Conservation (phyloP, 495 filamentous ascomycete species). For the Hypoxylon rickii region DNA sequence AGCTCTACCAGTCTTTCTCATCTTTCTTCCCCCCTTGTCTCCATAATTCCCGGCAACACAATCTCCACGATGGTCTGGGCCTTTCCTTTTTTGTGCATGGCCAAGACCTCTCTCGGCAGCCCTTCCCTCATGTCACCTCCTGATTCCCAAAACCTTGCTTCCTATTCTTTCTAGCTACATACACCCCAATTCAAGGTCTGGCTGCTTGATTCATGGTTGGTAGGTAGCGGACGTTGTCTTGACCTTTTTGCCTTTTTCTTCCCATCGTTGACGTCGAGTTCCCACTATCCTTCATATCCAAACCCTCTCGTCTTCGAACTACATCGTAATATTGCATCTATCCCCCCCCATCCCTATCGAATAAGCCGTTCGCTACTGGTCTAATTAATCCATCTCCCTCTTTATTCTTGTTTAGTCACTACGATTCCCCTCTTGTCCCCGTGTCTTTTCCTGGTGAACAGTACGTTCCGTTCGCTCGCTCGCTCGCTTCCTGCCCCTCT, state of each 20-base stretch:
- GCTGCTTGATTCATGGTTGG: conserved; percentile 1
- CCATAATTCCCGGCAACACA: conserved; percentile 8
- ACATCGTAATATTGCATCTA: conserved; percentile 12
- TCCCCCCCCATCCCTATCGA: too few relatives aligned
- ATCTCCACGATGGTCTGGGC: conserved; percentile 32
- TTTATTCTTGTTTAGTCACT: too few relatives aligned
- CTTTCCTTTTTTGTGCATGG: conserved; percentile 5
- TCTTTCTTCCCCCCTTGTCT: not conserved
- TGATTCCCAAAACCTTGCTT: conserved; percentile 28
- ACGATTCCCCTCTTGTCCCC: not conserved
- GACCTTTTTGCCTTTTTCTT: conserved; percentile 10
- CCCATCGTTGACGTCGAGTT: conserved; percentile 33
- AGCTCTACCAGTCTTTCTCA: too few relatives aligned
- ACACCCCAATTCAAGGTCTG: conserved; percentile 5
- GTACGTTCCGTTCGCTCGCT: conserved; percentile 4
- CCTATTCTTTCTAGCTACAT: conserved; percentile 2
- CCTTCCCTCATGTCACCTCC: conserved; percentile 22
- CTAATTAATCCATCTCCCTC: conserved; percentile 1
- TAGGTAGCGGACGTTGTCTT: conserved; percentile 5
- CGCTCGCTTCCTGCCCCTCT: conserved; percentile 1
- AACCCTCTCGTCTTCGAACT: conserved; percentile 17
- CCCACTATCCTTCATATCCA: conserved; percentile 35
- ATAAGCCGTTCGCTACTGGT: conserved; percentile 14
- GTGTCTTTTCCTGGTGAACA: conserved; percentile 10
- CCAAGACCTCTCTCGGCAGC: conserved; percentile 6